These are phyloP conservation scores for Suillus paluster DNA, from an alignment of 768 basidiomycete species.

Conservation along the genomic window DNA sequence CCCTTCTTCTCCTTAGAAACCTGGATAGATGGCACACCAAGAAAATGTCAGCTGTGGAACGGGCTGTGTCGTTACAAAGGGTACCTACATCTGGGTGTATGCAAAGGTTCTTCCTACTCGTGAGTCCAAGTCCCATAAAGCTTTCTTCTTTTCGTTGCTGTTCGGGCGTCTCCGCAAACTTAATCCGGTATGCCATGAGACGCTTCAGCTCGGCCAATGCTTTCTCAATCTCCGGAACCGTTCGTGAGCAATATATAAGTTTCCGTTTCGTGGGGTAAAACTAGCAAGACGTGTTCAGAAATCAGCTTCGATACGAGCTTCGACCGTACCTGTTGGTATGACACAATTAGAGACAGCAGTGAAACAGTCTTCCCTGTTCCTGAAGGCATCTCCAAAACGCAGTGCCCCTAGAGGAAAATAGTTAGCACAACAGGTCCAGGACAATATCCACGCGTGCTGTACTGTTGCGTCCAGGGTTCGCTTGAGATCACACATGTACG, in stretches of 20 bases:
- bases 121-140: conserved; percentile 90
- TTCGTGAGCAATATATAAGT: conserved; percentile 98
- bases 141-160: conserved; percentile 75
- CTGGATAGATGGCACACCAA: conserved; percentile 42
- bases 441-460: conserved; percentile 19
- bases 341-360: conserved; percentile 91
- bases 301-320: not conserved
- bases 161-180: conserved; percentile 72
- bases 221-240: conserved; percentile 99
- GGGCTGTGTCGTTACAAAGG: not conserved
- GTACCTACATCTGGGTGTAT: conserved; percentile 87
- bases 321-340: conserved; percentile 87
- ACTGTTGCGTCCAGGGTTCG: conserved; percentile 94
- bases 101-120: conserved; percentile 95
- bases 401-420: conserved; percentile 77
- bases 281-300: conserved; percentile 43
- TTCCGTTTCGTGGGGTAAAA: conserved; percentile 93
- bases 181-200: conserved; percentile 86
- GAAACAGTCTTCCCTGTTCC: conserved; percentile 99
- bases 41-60: conserved; percentile 4
- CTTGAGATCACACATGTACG: conserved; percentile 99
- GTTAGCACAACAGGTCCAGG: conserved; percentile 1
- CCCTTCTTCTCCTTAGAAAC: conserved; percentile 99
- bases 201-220: conserved; percentile 94
- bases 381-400: conserved; percentile 99